Evolutionary conservation across 2,329 filamentous ascomycete species (phyloP), one percentile per base, ranked within the genome.

Genomic region (Monilinia fructigena): DNA sequence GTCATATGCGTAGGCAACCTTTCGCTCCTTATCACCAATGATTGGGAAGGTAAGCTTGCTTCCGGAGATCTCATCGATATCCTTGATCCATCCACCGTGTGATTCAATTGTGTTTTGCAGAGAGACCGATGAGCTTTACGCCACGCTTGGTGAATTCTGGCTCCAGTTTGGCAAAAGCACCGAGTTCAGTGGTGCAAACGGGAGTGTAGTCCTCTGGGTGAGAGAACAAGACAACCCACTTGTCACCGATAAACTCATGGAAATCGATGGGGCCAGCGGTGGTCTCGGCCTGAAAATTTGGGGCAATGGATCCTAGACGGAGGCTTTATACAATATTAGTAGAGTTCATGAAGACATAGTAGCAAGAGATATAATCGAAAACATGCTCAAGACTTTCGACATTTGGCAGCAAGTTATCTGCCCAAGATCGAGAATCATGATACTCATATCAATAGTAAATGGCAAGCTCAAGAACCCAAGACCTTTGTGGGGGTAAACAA

Each of bases 131-230:
- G 81, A 97, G 88, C 86, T 97, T 96, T 75, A 94, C 91, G 71
- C 87, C 88, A 70, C 93, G 88, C 83, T 91, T 92, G 75, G 87
- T 85, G 80, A 97, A 97, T 80, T 97, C 92, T 74, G 88, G 86
- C 82, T 92, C 88, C 70, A 97, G 85, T 81, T 93, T 95, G 73
- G 93, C 91, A 75, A 97, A 96, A 68, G 93, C 93, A 70, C 93
- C 93, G 70, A 97, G 89, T 82, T 97, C 93, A 65, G 93, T 97
- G 71, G 93, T 97, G 85, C 93, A 97, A 68, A 97, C 93, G 65
- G 93, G 93, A 1, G 93, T 97, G 84, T 91, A 97, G 80, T 97
- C 93, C 79, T 89, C 89, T 3, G 91, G 91, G 81, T 94, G 91
- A 42, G 89, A 92, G 83, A 95, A 94, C 73, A 95, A 83, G 71